Conservation (phyloP, 768 basidiomycete genomes). For the Mycena chlorophos region DNA sequence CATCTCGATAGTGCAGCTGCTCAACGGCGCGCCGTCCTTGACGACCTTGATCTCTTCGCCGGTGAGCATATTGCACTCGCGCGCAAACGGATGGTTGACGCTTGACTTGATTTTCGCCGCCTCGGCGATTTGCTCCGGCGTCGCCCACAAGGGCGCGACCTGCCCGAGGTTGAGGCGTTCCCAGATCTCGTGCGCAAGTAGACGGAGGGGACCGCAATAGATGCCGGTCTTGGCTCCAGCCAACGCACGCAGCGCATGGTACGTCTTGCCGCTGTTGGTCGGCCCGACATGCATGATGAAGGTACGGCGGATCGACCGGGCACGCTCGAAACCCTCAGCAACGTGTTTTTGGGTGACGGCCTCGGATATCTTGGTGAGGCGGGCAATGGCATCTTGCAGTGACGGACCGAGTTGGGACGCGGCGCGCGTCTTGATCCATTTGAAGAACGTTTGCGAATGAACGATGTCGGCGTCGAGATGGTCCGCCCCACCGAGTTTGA, state of each 20-base stretch:
- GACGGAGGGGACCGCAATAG: slow-evolving; percentile 88
- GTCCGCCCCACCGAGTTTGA: slow-evolving; percentile 1
- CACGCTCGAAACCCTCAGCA: slow-evolving; percentile 47
- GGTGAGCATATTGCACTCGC: slow-evolving; percentile 83
- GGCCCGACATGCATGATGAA: slow-evolving; percentile 96
- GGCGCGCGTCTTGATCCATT: slow-evolving; percentile 1
- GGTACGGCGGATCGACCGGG: slow-evolving; percentile 67
- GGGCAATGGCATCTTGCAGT: slow-evolving; percentile 20
- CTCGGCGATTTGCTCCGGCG: slow-evolving; percentile 40
- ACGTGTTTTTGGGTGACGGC: slow-evolving; percentile 47
- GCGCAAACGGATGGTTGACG: slow-evolving; percentile 50
- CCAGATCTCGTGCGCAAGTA: slow-evolving; percentile 95
- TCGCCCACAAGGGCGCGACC: slow-evolving; percentile 72
- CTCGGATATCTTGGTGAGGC: slow-evolving; percentile 23
- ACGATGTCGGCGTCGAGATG: slow-evolving; percentile 10
- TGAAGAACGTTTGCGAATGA: slow-evolving; percentile 16
- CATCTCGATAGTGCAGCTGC: slow-evolving; percentile 97
- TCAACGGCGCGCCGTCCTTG: slow-evolving; percentile 50
- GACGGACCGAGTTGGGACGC: not conserved
- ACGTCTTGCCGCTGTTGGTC: slow-evolving; percentile 96
- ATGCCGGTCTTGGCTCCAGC: slow-evolving; percentile 71
- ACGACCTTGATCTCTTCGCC: slow-evolving; percentile 88
- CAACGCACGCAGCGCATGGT: slow-evolving; percentile 87
- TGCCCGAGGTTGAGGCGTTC: slow-evolving; percentile 87
- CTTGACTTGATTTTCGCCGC: slow-evolving; percentile 21